Evolutionary conservation across 352 stramenopile genomes (phyloP).

Genomic region (Globisporangium splendens): DNA sequence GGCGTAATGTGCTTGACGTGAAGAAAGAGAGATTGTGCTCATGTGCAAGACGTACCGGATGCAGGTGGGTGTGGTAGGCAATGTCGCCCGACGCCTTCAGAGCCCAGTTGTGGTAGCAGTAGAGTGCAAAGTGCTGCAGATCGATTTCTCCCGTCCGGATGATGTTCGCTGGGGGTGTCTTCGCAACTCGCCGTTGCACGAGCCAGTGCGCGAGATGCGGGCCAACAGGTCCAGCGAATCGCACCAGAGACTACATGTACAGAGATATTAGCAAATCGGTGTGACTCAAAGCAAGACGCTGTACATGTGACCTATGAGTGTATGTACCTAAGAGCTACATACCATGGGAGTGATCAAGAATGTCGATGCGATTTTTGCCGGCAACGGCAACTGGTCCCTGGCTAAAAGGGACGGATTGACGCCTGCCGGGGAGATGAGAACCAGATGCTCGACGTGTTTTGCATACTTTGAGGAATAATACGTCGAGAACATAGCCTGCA

Average conservation of each 20-base stretch:
- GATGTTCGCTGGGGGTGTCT: slow-evolving; percentile 2
- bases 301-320: too few relatives aligned
- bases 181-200: slow-evolving; percentile 2
- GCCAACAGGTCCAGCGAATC: slow-evolving; percentile 6
- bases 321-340: too few relatives aligned
- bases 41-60: background rate
- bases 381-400: slow-evolving; percentile 2
- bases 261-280: background rate
- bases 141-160: slow-evolving; percentile 3
- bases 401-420: slow-evolving; percentile 1
- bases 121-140: slow-evolving; percentile 1
- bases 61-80: slow-evolving; percentile 8
- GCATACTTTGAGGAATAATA: slow-evolving; percentile 11
- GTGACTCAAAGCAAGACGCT: too few relatives aligned
- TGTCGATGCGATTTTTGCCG: background rate
- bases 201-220: slow-evolving; percentile 3
- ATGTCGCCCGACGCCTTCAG: slow-evolving; percentile 7
- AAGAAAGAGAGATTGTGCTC: too few relatives aligned
- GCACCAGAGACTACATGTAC: slow-evolving; percentile 5
- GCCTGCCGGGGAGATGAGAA: slow-evolving; percentile 21
- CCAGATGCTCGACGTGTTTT: slow-evolving; percentile 17
- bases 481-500: slow-evolving; percentile 14
- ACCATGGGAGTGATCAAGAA: slow-evolving; percentile 10
- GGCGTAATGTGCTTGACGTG: too few relatives aligned
- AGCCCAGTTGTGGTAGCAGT: slow-evolving; percentile 16